Evolutionary conservation across 176 grass and related monocot genomes (phyloP), one percentile per base, ranked within the genome.

Genomic region (Oropetium thomaeum): DNA sequence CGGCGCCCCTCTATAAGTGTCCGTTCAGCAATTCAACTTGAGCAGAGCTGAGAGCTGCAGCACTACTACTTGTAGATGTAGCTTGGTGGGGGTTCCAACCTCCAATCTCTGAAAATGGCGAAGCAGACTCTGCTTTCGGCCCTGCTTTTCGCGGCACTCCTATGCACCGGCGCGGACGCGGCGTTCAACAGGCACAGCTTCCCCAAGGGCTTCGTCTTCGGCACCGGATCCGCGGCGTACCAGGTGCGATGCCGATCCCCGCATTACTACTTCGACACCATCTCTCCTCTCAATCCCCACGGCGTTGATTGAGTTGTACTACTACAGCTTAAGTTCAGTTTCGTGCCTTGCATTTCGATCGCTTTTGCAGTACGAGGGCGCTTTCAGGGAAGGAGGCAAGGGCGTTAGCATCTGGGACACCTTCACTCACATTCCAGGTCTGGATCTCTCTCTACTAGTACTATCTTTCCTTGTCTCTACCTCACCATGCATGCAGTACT

Each of bases 281-380:
- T 23, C 34, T 25, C 12, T n/a, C n/a, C n/a, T n/a, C 12, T 67
- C 6, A 28, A 5, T 4, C 30, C 9, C 22, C 15, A 2, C 7
- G 12, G 12, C 16, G 3, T 14, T 44, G 13, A 3, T 17, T 20
- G 47, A 51, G 17, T 20, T 51, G 47, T 51, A n/a, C n/a, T n/a
- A n/a, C n/a, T n/a, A n/a, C n/a, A n/a, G 16, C 47, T 51, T 4
- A 51, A n/a, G 19, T 17, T 20, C 47, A 20, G 38, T 12, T 27
- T 4, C 20, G 11, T 37, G 14, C n/a, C n/a, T 66, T 66, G 35
- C 25, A 8, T 44, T 45, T 51, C 9, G 12, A 30, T 72, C 6
- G n/a, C 4, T 1, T 73, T 67, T 65, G 47, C 58, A 94, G 91
- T 85, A 88, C 51, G 91, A 94, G 84, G 91, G 91, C 16, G 87